Evolutionary conservation across 306 rosid species (phyloP), one percentile per base, ranked within the genome.

Genomic region (Cucumis melo): DNA sequence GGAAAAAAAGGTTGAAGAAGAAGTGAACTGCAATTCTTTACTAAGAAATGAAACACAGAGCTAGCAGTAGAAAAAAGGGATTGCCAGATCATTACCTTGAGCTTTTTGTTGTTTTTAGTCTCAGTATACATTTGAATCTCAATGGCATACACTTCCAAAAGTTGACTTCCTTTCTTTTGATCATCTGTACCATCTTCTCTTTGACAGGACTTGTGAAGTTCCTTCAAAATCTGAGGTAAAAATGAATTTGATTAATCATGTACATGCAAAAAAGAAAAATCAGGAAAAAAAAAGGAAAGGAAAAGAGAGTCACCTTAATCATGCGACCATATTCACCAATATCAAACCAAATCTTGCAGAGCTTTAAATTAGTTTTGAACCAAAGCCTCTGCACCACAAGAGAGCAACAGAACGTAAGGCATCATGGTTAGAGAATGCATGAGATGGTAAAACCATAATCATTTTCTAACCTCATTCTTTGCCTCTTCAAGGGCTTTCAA

Each of bases 101-200:
- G 97, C 84, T 92, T 92, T 85, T 94, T 94, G 92, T 94, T 94
- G 86, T 92, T 90, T 86, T 94, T 92, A 59, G 97, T 94, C 86
- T 94, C 97, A 1, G 99, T 94, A 86, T 92, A 92, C 99, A 94
- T 91, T 78, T 94, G 97, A 84, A 94, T 94, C 81, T 94, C 97
- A 57, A 94, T 94, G 98, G 36, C 36, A 32, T 32, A 32, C 5
- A 32, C 36, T 32, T 32, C 36, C 36, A 32, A 5, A 32, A 32
- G 36, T 32, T 32, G 36, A 4, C 5, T 3, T 32, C 36, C 36
- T 32, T 32, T 32, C 36, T 32, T 4, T 32, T 32, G 36, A 84
- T 94, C 98, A 88, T 94, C 98, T 19, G 96, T 88, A 58, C 98
- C 98, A 32, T 3, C 36, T 32, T 32, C 36, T 32, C 36, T 32